Conservation (phyloP, 1,284 basidiomycete species). For the Pseudozyma thailandica region DNA sequence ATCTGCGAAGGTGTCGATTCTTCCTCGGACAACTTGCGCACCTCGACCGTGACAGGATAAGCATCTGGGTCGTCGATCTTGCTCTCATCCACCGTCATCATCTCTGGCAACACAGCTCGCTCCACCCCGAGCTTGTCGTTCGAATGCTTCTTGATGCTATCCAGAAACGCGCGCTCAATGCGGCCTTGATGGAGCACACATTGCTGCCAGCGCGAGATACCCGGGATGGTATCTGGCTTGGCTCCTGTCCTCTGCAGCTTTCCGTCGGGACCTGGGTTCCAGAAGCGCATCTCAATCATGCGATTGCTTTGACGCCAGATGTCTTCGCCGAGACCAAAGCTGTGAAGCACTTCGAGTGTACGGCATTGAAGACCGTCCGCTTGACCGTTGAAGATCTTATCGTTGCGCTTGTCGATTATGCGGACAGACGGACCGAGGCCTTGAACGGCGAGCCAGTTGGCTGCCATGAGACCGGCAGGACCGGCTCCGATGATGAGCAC, state of each 20-base stretch:
- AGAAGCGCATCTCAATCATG: constrained; percentile 41
- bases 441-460: constrained; percentile 35
- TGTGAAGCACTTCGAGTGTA: constrained; percentile 36
- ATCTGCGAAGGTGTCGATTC: constrained; percentile 35
- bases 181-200: constrained; percentile 40
- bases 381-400: constrained; percentile 40
- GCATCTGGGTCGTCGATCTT: constrained; percentile 17
- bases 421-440: constrained; percentile 27
- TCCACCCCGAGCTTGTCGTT: constrained; percentile 23
- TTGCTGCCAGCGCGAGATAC: constrained; percentile 40
- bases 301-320: constrained; percentile 39
- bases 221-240: constrained; percentile 35
- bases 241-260: constrained; percentile 21
- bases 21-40: constrained; percentile 28
- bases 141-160: constrained; percentile 28
- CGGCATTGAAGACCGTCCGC: constrained; percentile 44
- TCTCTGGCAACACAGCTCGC: constrained; percentile 26
- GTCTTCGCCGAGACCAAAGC: constrained; percentile 30
- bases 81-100: constrained; percentile 20
- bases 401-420: constrained; percentile 44
- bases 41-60: constrained; percentile 21
- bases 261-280: constrained; percentile 38
- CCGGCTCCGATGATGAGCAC: constrained; percentile 71
- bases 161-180: constrained; percentile 34
- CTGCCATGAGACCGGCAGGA: constrained; percentile 30